A percentile compares a stretch with the other conserved stretches of the same genome.
These are phyloP conservation scores for Neurospora sp. DNA, from an alignment of 495 filamentous ascomycete genomes.

Conservation along the genomic window DNA sequence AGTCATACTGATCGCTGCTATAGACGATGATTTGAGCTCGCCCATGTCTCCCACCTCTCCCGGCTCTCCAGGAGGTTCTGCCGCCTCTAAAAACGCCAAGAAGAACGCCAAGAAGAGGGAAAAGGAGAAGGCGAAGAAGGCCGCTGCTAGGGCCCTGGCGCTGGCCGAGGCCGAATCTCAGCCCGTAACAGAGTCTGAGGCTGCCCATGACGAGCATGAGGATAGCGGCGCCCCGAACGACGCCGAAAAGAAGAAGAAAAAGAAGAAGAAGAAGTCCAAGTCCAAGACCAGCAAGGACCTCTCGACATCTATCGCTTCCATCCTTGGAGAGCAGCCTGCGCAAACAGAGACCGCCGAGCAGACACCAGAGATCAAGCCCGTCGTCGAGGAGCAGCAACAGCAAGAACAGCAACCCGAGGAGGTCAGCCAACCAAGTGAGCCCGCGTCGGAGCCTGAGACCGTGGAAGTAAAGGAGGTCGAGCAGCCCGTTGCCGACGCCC, in stretches of 20 bases:
- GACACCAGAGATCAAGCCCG: background rate
- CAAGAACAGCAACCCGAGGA: background rate
- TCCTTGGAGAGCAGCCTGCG: background rate
- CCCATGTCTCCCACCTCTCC: slow-evolving; percentile 1
- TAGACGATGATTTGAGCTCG: slow-evolving; percentile 1
- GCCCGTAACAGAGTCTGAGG: slow-evolving; percentile 5
- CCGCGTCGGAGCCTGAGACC: background rate
- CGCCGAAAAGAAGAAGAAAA: background rate
- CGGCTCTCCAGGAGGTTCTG: background rate
- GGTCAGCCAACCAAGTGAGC: background rate
- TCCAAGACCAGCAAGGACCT: background rate
- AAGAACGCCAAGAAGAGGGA: slow-evolving; percentile 21
- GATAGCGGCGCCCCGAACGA: background rate
- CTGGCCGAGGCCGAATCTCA: slow-evolving; percentile 1
- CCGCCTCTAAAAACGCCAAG: background rate
- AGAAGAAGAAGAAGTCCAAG: slow-evolving; percentile 5
- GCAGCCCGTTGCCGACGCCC: background rate
- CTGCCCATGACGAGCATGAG: slow-evolving; percentile 4
- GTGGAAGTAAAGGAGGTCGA: slow-evolving; percentile 1
- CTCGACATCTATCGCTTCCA: background rate
- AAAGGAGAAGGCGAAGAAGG: slow-evolving; percentile 15
- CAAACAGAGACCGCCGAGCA: slow-evolving; percentile 1
- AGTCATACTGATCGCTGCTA: background rate
- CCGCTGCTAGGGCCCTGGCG: slow-evolving; percentile 5
- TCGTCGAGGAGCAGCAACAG: background rate